Percentiles rank a stretch among this genome's conserved stretches.
These are phyloP conservation scores for Mycena galopus DNA, from an alignment of 768 basidiomycete genomes.

Conservation along the genomic window DNA sequence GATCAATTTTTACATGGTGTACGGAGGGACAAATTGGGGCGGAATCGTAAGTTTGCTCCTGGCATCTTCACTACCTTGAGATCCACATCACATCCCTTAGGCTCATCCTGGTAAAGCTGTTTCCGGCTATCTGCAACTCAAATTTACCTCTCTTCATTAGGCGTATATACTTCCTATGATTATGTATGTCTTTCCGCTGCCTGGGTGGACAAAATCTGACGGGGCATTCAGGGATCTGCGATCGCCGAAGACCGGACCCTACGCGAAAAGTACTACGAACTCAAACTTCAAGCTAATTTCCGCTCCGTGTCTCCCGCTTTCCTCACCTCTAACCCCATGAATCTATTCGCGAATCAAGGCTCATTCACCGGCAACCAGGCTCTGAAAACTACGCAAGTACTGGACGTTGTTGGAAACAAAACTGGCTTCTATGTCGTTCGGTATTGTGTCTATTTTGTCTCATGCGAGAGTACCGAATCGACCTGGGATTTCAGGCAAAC, in stretches of 20 bases:
- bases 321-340: constrained; percentile 60
- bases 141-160: constrained; percentile 33
- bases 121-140: not conserved
- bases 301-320: constrained; percentile 64
- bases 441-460: constrained; percentile 33
- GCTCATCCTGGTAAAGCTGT: constrained; percentile 47
- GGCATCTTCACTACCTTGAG: not conserved
- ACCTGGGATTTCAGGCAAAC: constrained; percentile 46
- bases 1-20: constrained; percentile 65
- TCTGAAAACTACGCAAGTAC: constrained; percentile 61
- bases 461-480: not conserved
- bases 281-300: constrained; percentile 66
- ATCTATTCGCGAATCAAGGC: constrained; percentile 54
- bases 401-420: constrained; percentile 61
- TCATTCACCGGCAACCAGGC: constrained; percentile 64
- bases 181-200: constrained; percentile 45
- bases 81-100: not conserved
- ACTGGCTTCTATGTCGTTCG: constrained; percentile 63
- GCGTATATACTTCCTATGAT: constrained; percentile 61
- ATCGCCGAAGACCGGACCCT: constrained; percentile 66
- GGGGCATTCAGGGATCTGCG: constrained; percentile 54
- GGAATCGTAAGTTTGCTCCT: not conserved
- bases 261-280: constrained; percentile 66
- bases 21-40: constrained; percentile 65
- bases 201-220: not conserved